These are phyloP conservation scores for Zalaria sp. DNA, from an alignment of 2,329 filamentous ascomycete genomes.

Conservation along the genomic window DNA sequence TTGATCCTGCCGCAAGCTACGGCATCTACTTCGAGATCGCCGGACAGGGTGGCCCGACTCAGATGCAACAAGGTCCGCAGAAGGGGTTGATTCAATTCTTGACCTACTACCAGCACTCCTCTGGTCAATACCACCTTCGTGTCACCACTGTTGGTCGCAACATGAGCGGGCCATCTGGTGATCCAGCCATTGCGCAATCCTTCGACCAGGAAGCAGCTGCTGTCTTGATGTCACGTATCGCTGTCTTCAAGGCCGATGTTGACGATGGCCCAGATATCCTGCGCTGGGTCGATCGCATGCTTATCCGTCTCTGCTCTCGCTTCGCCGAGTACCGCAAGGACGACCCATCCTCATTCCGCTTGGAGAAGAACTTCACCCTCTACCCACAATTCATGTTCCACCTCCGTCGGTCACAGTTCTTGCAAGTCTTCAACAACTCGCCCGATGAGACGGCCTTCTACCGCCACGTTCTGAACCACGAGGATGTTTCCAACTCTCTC, in stretches of 20 bases:
- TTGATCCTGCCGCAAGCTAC: conserved; percentile 86
- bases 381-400: conserved; percentile 99
- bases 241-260: conserved; percentile 96
- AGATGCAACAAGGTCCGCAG: conserved; percentile 74
- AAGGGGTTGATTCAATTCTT: conserved; percentile 97
- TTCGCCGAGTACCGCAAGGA: conserved; percentile 98
- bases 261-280: conserved; percentile 97
- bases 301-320: conserved; percentile 87
- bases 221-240: conserved; percentile 97
- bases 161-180: conserved; percentile 82
- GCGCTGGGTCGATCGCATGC: conserved; percentile 96
- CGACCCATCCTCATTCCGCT: conserved; percentile 87
- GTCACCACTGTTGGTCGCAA: conserved; percentile 89
- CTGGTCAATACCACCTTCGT: conserved; percentile 86
- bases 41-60: conserved; percentile 72
- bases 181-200: conserved; percentile 87
- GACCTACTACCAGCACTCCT: conserved; percentile 96
- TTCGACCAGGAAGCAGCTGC: conserved; percentile 98
- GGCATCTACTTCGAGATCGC: conserved; percentile 97
- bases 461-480: conserved; percentile 89
- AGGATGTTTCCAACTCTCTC: conserved; percentile 90
- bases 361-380: conserved; percentile 97
- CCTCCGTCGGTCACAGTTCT: conserved; percentile 85
- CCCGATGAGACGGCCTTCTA: conserved; percentile 99
- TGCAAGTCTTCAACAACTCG: conserved; percentile 99